Base-by-base conservation (phyloP, 345 rosid species). In the Gossypium longicalyx region DNA sequence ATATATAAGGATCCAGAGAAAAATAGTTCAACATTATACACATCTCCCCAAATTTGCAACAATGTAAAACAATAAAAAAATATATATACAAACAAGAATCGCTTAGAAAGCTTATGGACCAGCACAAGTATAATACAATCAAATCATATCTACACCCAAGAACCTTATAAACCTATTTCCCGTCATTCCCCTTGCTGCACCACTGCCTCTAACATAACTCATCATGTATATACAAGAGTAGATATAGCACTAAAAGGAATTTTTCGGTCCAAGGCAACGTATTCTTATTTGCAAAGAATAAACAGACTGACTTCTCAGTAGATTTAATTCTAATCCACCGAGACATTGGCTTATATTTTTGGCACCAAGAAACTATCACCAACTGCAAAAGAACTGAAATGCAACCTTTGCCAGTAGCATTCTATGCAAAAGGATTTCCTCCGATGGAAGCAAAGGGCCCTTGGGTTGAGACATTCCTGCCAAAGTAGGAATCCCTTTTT, bases 401-500 rank as follows among this genome's bases (percentile, higher is more conserved):
- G 76, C 76, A 45, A 73, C 67, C 23, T 73, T 48, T 60, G 45
- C 67, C 67, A 10, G 17, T 48, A 3, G 17, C 47, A 45, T 60
- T 8, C 85, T 86, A 94, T 2, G 95, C 93, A 79, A 95, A 95
- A 54, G 98, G 98, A 80, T 95, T 95, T 73, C 98, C 94, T 74
- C 97, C 92, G 0, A 87, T 43, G 8, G 89, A 89, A 75, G 99
- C 91, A 80, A 93, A 89, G 63, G 86, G 91, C 7, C 86, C 99
- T 77, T 90, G 97, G 41, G 89, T 69, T 27, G 87, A 84, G 43
- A 89, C 77, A 64, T 81, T 88, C 83, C 98, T 95, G 82, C 70
- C 76, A 45, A 29, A 70, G 43, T 67, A 49, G 47, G 56, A 56
- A 72, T 27, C 2, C 2, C 22, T 4, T 27, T 48, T 66, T 65